These are phyloP conservation scores for Oxyria digyna DNA, from an alignment of 148 eudicot species.

Conservation along the genomic window DNA sequence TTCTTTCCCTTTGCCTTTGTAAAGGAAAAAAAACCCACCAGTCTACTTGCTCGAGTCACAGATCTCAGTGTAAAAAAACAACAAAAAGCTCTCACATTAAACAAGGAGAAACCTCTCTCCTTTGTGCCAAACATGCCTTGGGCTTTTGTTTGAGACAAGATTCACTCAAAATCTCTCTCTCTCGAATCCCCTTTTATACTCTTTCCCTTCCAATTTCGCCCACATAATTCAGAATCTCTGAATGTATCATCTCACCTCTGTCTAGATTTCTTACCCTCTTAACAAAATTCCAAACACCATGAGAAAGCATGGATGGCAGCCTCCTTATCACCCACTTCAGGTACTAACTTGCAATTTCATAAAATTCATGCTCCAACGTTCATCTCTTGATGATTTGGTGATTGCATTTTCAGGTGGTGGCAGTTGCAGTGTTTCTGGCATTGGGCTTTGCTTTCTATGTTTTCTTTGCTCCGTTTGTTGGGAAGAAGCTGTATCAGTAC, in stretches of 20 bases:
- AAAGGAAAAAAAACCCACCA: neutral
- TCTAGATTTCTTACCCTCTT: neutral
- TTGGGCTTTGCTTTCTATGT: constrained; percentile 95
- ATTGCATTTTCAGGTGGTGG: constrained; percentile 52
- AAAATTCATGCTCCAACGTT: neutral
- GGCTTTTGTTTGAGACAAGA: neutral
- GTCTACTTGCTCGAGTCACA: neutral
- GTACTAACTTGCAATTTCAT: constrained; percentile 14
- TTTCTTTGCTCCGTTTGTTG: constrained; percentile 95
- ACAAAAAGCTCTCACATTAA: neutral
- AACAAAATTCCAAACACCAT: constrained; percentile 21
- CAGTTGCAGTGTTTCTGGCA: constrained; percentile 90
- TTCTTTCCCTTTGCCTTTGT: neutral
- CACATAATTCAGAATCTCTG: neutral
- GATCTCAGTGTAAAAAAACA: neutral
- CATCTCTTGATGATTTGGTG: neutral
- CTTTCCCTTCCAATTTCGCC: neutral
- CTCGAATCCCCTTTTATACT: neutral
- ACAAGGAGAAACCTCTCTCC: neutral
- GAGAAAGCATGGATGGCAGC: constrained; percentile 99
- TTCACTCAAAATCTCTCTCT: neutral
- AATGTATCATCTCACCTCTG: neutral
- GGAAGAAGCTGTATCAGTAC: constrained; percentile 66
- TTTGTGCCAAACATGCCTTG: neutral
- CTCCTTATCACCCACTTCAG: constrained; percentile 96